These are phyloP conservation scores for Suhomyces kilbournensis DNA, from an alignment of 805 yeast genomes.

Conservation along the genomic window DNA sequence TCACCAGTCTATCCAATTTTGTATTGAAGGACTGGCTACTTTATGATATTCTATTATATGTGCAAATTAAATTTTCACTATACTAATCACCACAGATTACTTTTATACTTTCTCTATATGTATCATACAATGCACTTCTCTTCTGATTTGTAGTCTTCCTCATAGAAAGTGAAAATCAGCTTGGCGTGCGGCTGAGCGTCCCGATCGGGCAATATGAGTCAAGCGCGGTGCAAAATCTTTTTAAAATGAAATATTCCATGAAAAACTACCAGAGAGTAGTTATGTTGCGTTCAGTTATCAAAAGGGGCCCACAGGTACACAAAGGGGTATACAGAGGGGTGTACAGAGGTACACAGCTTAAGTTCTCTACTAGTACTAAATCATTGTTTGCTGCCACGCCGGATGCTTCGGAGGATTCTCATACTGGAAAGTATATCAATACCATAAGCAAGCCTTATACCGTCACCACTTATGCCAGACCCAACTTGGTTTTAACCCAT, in stretches of 20 bases:
- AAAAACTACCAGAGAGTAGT: constrained; percentile 1
- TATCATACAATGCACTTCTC: no score
- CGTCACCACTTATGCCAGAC: constrained; percentile 79
- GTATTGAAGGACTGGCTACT: no score
- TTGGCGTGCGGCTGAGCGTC: constrained; percentile 1
- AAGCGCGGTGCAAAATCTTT: constrained; percentile 34
- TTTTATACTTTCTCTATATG: no score
- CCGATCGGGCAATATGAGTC: constrained; percentile 26
- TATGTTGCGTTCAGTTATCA: constrained; percentile 13
- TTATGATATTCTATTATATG: no score
- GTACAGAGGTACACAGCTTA: no score
- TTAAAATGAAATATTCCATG: background rate
- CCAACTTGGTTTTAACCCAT: constrained; percentile 68
- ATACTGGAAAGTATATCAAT: constrained; percentile 40
- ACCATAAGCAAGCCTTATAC: constrained; percentile 50
- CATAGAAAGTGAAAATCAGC: no score
- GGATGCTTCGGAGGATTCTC: constrained; percentile 30
- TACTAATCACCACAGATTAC: no score
- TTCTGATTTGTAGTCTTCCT: no score
- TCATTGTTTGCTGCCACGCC: constrained; percentile 12
- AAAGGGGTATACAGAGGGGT: constrained; percentile 1
- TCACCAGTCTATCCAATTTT: no score
- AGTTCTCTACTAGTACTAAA: background rate
- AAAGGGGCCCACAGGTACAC: background rate
- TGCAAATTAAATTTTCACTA: no score